Base-by-base conservation (phyloP, 768 basidiomycete species). In the Tricholoma terreum region DNA sequence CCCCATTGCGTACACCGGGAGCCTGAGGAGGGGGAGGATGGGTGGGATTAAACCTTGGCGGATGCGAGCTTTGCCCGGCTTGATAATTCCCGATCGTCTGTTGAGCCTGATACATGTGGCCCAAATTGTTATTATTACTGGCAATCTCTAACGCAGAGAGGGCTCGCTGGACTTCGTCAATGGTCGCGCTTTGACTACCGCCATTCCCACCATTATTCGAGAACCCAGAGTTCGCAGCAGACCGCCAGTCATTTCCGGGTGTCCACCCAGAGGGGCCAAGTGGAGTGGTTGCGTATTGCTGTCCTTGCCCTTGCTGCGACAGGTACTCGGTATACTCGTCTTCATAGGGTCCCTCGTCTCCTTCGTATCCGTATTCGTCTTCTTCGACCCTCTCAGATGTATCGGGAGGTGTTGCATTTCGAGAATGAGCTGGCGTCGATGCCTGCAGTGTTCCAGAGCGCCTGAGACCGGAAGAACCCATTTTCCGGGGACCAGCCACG, bases 131-230 rank as follows among this genome's bases (percentile, higher is more conserved):
- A 51, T 54, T 56, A 56, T 71, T 74, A 58, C 74, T 76, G 5
- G 77, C 71, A 30, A 92, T 73, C 63, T 92, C 90, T 54, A 93
- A 75, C 33, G 81, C 73, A 14, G 87, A 85, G 22, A 92, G 74
- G 15, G 88, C 91, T 40, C 85, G 83, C 62, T 87, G 82, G 14
- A 92, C 85, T 54, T 93, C 90, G 61, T 92, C 91, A 56, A 92
- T 81, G 46, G 76, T 75, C 10, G 70, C 55, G 52, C 71, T 73
- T 58, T 66, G 67, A 56, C 55, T 60, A 34, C 52, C 58, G n/a
- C 57, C 60, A 45, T 55, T 61, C 11, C 63, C 61, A 27, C 55
- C 58, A 5, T 36, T 52, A 55, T 43, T 54, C 12, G 40, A 33
- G 43, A 54, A 66, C 21, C 61, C 55, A 30, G 63, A 60, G 35